phyloP scores from a whole-genome alignment of 345 rosid genomes.

The Corchorus olitorius region DNA sequence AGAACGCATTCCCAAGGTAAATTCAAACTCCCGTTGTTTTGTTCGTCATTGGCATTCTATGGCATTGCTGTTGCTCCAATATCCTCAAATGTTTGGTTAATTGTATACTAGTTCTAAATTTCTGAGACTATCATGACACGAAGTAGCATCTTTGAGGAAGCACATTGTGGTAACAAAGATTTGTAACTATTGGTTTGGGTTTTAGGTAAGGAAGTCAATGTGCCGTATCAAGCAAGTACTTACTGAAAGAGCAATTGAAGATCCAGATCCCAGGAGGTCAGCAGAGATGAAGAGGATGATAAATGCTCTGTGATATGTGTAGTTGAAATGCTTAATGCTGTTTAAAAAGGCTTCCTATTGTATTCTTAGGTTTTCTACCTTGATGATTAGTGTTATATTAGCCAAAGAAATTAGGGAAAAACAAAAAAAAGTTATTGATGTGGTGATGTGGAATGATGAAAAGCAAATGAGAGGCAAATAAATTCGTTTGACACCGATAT shows the following conservation, averaged over 20 bases:
- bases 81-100: neutral
- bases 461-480: too few relatives aligned
- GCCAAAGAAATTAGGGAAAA: too few relatives aligned
- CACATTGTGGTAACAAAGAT: neutral
- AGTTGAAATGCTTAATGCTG: neutral
- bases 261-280: constrained; percentile 79
- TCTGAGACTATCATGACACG: neutral
- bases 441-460: too few relatives aligned
- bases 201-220: constrained; percentile 84
- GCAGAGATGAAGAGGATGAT: constrained; percentile 92
- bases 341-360: neutral
- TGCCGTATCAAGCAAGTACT: constrained; percentile 86
- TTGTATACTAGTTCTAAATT: neutral
- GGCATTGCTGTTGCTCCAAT: neutral
- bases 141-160: neutral
- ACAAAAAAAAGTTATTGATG: too few relatives aligned
- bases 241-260: constrained; percentile 86
- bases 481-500: too few relatives aligned
- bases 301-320: constrained; percentile 60
- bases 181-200: constrained; percentile 14
- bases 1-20: constrained; percentile 95
- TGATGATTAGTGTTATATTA: too few relatives aligned
- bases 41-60: neutral
- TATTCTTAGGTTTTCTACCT: neutral
- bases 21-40: constrained; percentile 14